phyloP scores from a whole-genome alignment of 73 alveolate genomes.

The Loxodes magnus region DNA sequence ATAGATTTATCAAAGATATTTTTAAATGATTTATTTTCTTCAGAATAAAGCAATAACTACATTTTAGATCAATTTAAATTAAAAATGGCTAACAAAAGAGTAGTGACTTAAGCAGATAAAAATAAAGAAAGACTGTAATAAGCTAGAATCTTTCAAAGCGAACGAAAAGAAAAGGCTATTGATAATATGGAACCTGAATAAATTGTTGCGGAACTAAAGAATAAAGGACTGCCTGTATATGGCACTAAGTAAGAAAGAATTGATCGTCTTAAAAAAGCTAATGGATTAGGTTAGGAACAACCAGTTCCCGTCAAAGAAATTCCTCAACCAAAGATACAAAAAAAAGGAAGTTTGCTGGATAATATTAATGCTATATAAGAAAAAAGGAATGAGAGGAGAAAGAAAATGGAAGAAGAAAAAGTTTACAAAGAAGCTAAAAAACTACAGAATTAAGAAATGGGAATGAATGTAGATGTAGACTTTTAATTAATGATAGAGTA shows the following conservation, averaged over 20 bases:
- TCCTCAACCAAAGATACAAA: too few relatives aligned
- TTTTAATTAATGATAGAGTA: conserved; percentile 69
- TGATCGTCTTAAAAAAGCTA: conserved; percentile 59
- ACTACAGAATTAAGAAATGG: conserved; percentile 53
- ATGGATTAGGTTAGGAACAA: too few relatives aligned
- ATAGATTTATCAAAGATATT: too few relatives aligned
- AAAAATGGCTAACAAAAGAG: conserved; percentile 1
- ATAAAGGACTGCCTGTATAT: conserved; percentile 59
- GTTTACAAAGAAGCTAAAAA: conserved; percentile 54
- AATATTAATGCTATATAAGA: conserved; percentile 54
- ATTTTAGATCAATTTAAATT: too few relatives aligned
- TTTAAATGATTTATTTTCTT: too few relatives aligned
- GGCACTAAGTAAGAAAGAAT: conserved; percentile 74
- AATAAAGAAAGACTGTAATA: conserved; percentile 26
- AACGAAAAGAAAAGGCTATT: conserved; percentile 37
- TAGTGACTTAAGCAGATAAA: conserved; percentile 14
- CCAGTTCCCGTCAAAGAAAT: background rate
- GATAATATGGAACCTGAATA: conserved; percentile 44
- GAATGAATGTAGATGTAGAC: conserved; percentile 67
- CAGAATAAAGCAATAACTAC: too few relatives aligned
- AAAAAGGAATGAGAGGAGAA: conserved; percentile 72
- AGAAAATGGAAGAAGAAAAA: conserved; percentile 69
- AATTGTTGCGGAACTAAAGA: conserved; percentile 42
- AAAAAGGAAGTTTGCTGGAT: conserved; percentile 61
- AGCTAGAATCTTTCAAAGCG: conserved; percentile 24